Conservation (phyloP, 192 early-diverging fungal species). For the Coemansia sp. region DNA sequence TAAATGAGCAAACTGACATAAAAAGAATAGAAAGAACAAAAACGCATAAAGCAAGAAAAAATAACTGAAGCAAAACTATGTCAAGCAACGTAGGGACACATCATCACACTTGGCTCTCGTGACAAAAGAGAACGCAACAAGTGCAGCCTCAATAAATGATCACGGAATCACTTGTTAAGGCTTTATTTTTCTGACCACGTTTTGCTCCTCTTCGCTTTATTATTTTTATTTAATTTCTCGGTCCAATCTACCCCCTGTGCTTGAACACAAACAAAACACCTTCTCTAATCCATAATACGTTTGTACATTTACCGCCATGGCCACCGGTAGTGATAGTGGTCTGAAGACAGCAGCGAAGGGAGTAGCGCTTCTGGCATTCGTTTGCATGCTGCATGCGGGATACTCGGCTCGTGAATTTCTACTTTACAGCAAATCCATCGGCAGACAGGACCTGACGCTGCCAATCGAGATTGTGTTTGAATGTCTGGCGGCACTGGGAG, state of each 20-base stretch:
- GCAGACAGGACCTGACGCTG: constrained; percentile 36
- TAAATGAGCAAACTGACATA: background rate
- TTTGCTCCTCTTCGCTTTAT: background rate
- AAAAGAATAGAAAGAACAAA: background rate
- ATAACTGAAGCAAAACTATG: too few relatives aligned
- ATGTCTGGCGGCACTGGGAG: constrained; percentile 40
- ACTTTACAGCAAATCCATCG: constrained; percentile 50
- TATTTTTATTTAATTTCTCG: background rate
- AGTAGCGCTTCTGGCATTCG: constrained; percentile 37
- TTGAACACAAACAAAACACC: too few relatives aligned
- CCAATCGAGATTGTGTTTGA: constrained; percentile 50
- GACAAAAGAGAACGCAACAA: background rate
- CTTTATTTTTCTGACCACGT: too few relatives aligned
- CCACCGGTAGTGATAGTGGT: constrained; percentile 9
- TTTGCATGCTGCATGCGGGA: constrained; percentile 51
- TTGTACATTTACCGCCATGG: background rate
- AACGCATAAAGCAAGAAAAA: background rate
- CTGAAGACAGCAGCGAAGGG: constrained; percentile 32
- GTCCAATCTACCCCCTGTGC: too few relatives aligned
- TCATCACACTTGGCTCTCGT: background rate
- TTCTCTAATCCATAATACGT: too few relatives aligned
- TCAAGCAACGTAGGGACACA: background rate
- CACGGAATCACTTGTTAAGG: too few relatives aligned
- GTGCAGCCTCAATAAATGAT: background rate
- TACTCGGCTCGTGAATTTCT: constrained; percentile 52